Percentiles rank a stretch among this genome's conserved stretches.
Evolutionary conservation across 2,329 filamentous ascomycete genomes (phyloP).

Genomic region (Cercospora sesami): DNA sequence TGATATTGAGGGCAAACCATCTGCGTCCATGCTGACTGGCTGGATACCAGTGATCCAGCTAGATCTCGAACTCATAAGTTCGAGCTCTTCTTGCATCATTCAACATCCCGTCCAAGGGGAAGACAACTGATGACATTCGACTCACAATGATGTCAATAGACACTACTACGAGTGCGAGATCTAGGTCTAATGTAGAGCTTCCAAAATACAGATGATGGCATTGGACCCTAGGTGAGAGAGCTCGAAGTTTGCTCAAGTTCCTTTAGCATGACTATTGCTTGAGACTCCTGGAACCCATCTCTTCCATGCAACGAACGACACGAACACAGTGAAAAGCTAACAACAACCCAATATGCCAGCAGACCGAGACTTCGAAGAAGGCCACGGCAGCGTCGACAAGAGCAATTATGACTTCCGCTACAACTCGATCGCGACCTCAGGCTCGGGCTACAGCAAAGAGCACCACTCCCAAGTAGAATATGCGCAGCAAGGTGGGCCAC

Average conservation of each 20-base stretch:
- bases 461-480: slow-evolving; percentile 3
- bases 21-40: background rate
- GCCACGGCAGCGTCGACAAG: background rate
- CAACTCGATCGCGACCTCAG: slow-evolving; percentile 12
- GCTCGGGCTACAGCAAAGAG: slow-evolving; percentile 11
- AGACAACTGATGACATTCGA: background rate
- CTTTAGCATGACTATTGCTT: background rate
- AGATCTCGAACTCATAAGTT: background rate
- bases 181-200: background rate
- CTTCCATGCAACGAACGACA: too few species aligned
- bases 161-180: background rate
- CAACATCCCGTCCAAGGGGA: background rate
- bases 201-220: background rate
- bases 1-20: background rate
- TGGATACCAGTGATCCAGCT: background rate
- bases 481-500: slow-evolving; percentile 3
- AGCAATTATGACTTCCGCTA: slow-evolving; percentile 4
- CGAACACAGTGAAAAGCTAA: too few species aligned
- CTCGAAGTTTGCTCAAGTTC: background rate
- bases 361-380: background rate
- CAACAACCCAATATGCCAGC: background rate
- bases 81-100: background rate
- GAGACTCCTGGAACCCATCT: too few species aligned
- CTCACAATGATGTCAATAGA: background rate
- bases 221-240: background rate